These are phyloP conservation scores for Chalciporus sphaerocephalus DNA, from an alignment of 768 basidiomycete genomes.

Conservation along the genomic window DNA sequence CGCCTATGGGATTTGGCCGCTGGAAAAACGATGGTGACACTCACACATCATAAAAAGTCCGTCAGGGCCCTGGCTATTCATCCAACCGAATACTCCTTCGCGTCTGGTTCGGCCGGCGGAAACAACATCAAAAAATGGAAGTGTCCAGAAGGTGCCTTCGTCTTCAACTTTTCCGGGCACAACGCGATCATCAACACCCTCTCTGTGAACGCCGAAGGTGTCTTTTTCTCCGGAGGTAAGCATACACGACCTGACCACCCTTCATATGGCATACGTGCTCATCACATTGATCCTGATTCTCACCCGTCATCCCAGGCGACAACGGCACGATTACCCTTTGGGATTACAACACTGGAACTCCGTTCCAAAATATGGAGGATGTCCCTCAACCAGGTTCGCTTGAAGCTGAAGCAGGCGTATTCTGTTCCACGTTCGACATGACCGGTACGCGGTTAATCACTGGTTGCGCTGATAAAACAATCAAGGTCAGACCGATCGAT, in stretches of 20 bases:
- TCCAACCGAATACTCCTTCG: conserved; percentile 95
- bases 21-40: conserved; percentile 91
- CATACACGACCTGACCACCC: not conserved
- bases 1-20: conserved; percentile 97
- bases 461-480: conserved; percentile 97
- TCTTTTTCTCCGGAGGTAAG: conserved; percentile 94
- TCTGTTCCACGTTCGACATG: conserved; percentile 94
- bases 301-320: conserved; percentile 55
- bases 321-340: conserved; percentile 89
- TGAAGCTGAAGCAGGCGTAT: conserved; percentile 94
- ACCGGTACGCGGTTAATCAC: conserved; percentile 94
- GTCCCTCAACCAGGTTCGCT: conserved; percentile 96
- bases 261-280: not conserved
- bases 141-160: conserved; percentile 92
- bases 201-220: conserved; percentile 91
- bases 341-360: conserved; percentile 92
- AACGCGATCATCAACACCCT: conserved; percentile 97
- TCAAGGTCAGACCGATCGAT: conserved; percentile 61
- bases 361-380: conserved; percentile 93
- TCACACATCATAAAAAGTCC: conserved; percentile 99
- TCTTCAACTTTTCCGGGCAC: conserved; percentile 94
- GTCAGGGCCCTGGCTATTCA: conserved; percentile 92
- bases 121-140: conserved; percentile 99
- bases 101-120: conserved; percentile 92
- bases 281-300: not conserved